Base-by-base conservation (phyloP, 768 basidiomycete species). In the Filobasidium floriforme region DNA sequence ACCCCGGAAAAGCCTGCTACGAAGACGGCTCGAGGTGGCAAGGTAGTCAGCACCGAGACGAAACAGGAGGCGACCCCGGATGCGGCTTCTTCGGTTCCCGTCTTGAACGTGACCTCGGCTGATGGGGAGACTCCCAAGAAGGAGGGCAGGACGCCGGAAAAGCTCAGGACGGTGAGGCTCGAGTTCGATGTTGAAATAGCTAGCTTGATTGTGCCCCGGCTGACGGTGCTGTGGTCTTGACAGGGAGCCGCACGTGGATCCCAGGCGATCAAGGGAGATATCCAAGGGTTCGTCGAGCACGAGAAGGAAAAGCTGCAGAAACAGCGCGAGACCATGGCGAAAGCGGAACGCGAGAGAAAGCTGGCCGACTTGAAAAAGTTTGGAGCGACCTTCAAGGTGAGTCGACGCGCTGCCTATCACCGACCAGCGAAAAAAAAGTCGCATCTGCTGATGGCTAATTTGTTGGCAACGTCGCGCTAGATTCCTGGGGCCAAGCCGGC, bases 281-380 rank as follows among this genome's bases (percentile, higher is more conserved):
- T 57, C 54, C 54, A 57, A 28, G 54, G 54, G 29, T 98, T 97
- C 73, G 92, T 99, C 41, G 88, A 88, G 1, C 87, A 85, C 71
- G 96, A 98, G 80, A 89, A 88, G 76, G 89, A 96, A 74, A 60
- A 60, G 28, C 54, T 57, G 64, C 64, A 46, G 59, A 65, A 24
- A 37, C 64, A 19, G 59, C 52, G 37, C 11, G 64, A 44, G 29
- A 44, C 32, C 54, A 80, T 93, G 54, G 85, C 87, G 60, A 93
- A 92, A 83, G 89, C 84, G 73, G 93, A 97, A 77, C 89, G 93
- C 86, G 92, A 98, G 79, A 90, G 89, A 75, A 87, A 89, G 68
- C 86, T 96, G 82, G 89, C 91, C 11, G 94, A 98, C 51, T 82
- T 98, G 43, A 84, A 92, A 76, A 89, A 89, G 79, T 99, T 97